Evolutionary conservation across 2,329 filamentous ascomycete species (phyloP).

Genomic region (Penicillium sp.): DNA sequence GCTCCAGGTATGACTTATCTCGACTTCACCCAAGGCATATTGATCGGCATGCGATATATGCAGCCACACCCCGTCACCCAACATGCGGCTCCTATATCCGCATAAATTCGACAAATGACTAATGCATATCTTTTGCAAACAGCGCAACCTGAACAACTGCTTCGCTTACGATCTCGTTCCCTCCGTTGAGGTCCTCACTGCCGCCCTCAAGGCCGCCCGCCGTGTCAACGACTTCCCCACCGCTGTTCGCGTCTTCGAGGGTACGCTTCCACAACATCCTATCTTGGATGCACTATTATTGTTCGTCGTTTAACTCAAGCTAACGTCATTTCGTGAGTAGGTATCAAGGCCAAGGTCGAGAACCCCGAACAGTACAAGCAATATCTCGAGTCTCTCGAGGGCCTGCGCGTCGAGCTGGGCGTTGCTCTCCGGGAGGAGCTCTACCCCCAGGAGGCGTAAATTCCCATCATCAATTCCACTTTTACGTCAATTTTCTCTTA

Average conservation of each 20-base stretch:
- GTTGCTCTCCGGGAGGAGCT: slow-evolving; percentile 88
- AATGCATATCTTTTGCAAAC: slow-evolving; percentile 6
- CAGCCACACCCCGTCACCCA: slow-evolving; percentile 3
- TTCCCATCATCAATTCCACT: slow-evolving; percentile 21
- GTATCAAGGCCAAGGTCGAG: slow-evolving; percentile 99
- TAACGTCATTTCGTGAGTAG: slow-evolving; percentile 47
- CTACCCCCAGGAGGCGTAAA: slow-evolving; percentile 63
- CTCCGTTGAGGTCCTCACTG: slow-evolving; percentile 82
- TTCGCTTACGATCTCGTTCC: slow-evolving; percentile 99
- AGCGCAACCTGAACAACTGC: slow-evolving; percentile 98
- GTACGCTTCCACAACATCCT: slow-evolving; percentile 52
- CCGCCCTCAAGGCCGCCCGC: slow-evolving; percentile 88
- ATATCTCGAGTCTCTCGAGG: slow-evolving; percentile 86
- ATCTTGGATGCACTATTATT: background rate
- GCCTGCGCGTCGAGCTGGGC: slow-evolving; percentile 88
- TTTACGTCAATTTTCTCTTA: slow-evolving; percentile 26
- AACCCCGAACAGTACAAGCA: slow-evolving; percentile 98
- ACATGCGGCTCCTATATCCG: background rate
- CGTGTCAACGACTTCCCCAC: slow-evolving; percentile 98
- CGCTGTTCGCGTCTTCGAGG: slow-evolving; percentile 97
- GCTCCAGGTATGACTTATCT: slow-evolving; percentile 74
- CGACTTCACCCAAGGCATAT: slow-evolving; percentile 14
- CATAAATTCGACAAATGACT: slow-evolving; percentile 7
- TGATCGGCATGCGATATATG: slow-evolving; percentile 17
- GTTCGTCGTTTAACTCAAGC: background rate